Conservation (phyloP, 768 basidiomycete genomes). For the Lactarius quietus region DNA sequence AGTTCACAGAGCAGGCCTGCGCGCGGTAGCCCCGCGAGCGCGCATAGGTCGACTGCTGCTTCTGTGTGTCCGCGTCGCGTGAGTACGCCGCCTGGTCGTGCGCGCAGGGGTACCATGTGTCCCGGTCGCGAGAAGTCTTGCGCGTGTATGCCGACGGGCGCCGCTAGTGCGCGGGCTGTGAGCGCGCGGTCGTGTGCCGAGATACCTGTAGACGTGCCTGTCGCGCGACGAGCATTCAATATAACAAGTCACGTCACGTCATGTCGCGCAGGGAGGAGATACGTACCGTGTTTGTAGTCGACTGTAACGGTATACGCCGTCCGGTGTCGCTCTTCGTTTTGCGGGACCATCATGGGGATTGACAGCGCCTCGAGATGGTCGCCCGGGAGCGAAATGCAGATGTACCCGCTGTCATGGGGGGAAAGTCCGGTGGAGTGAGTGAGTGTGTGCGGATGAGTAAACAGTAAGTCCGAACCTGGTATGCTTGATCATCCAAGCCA, state of each 20-base stretch:
- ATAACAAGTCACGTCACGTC: no score
- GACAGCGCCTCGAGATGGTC: conserved; percentile 72
- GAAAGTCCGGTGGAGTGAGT: conserved; percentile 20
- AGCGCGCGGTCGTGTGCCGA: conserved; percentile 93
- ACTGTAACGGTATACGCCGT: conserved; percentile 97
- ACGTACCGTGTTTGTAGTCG: conserved; percentile 83
- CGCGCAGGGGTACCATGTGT: conserved; percentile 91
- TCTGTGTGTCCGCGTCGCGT: conserved; percentile 94
- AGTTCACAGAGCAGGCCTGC: conserved; percentile 92
- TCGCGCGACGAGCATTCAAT: not conserved
- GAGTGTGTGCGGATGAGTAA: not conserved
- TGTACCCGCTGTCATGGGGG: conserved; percentile 71
- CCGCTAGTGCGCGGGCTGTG: conserved; percentile 80
- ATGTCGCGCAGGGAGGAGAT: conserved; percentile 8
- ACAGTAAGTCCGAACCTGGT: conserved; percentile 66
- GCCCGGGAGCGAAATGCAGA: conserved; percentile 82
- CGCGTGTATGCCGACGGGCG: conserved; percentile 44
- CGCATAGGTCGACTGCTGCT: conserved; percentile 81
- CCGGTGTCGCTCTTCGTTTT: conserved; percentile 84
- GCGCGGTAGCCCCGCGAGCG: conserved; percentile 58
- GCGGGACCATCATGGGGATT: conserved; percentile 91
- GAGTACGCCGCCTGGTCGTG: conserved; percentile 79
- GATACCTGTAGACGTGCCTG: conserved; percentile 93
- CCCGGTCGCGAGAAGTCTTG: conserved; percentile 89
- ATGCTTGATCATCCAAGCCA: conserved; percentile 99